Percentiles rank a stretch among this genome's conserved stretches.
Evolutionary conservation across 768 basidiomycete genomes (phyloP).

Genomic region (Cytidiella melzeri): DNA sequence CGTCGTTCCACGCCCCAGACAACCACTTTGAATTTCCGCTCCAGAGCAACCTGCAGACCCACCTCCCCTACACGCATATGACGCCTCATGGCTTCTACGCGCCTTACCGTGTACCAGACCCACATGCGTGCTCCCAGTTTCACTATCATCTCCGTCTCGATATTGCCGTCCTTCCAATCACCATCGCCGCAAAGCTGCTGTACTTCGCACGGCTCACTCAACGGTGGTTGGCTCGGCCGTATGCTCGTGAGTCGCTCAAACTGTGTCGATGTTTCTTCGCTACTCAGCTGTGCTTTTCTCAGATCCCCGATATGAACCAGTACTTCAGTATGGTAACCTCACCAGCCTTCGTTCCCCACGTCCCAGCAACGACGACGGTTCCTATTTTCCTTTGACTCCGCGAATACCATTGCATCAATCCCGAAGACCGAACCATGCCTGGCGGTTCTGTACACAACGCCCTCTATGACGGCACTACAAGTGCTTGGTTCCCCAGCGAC

Average conservation of each 20-base stretch:
- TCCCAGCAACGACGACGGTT: conserved; percentile 32
- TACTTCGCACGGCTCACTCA: conserved; percentile 52
- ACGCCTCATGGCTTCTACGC: conserved; percentile 45
- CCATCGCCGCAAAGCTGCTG: conserved; percentile 51
- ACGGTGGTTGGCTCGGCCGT: conserved; percentile 59
- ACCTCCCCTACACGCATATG: conserved; percentile 25
- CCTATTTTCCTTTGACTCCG: conserved; percentile 55
- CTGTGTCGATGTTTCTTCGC: too few relatives aligned
- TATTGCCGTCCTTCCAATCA: conserved; percentile 40
- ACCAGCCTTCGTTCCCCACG: conserved; percentile 18
- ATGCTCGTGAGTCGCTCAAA: conserved; percentile 50
- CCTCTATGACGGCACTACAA: conserved; percentile 33
- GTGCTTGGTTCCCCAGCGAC: conserved; percentile 34
- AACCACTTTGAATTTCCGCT: conserved; percentile 50
- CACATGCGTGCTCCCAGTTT: conserved; percentile 3
- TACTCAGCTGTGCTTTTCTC: too few relatives aligned
- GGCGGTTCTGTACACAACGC: conserved; percentile 16
- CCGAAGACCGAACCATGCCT: conserved; percentile 25
- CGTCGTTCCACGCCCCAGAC: conserved; percentile 54
- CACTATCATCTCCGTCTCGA: conserved; percentile 21
- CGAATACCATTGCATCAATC: conserved; percentile 48
- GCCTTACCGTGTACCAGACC: conserved; percentile 31
- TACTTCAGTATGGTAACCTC: conserved; percentile 24
- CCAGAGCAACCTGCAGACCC: conserved; percentile 20
- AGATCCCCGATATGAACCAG: conserved; percentile 34